Conservation (phyloP, 257 asterid species). For the Solanum ahanhuiri region DNA sequence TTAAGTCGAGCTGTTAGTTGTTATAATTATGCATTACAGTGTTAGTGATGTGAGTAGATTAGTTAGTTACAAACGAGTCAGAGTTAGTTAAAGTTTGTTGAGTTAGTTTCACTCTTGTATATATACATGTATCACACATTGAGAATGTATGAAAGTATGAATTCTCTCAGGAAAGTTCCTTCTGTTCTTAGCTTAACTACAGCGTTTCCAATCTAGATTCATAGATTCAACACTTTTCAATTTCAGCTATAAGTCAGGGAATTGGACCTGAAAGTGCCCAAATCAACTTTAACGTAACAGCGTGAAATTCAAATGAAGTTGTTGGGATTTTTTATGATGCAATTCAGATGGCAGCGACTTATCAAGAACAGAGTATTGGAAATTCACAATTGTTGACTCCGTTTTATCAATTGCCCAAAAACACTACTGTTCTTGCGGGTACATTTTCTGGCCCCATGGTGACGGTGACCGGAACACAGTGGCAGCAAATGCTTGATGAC, state of each 20-base stretch:
- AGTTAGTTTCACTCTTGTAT: no score
- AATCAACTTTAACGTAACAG: conserved; percentile 50
- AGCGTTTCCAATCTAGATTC: no score
- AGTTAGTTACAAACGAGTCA: no score
- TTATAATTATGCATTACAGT: no score
- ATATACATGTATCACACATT: no score
- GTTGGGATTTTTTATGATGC: conserved; percentile 60
- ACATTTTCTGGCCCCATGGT: conserved; percentile 39
- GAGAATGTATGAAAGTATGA: no score
- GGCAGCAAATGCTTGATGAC: conserved; percentile 45
- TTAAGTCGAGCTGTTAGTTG: no score
- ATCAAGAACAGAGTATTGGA: conserved; percentile 39
- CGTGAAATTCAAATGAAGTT: conserved; percentile 53
- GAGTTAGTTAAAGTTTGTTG: no score
- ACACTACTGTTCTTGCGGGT: conserved; percentile 46
- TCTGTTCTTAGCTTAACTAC: no score
- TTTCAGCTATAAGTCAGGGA: conserved; percentile 32
- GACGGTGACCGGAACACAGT: conserved; percentile 22
- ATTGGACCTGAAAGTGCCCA: conserved; percentile 30
- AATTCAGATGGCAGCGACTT: conserved; percentile 37
- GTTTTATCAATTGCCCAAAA: conserved; percentile 66
- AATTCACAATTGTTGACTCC: conserved; percentile 27
- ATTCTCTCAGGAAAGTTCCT: no score
- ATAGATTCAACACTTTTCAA: conserved; percentile 3
- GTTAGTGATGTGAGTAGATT: no score